phyloP scores from a whole-genome alignment of 441 rosid species.

The Croton setiger region DNA sequence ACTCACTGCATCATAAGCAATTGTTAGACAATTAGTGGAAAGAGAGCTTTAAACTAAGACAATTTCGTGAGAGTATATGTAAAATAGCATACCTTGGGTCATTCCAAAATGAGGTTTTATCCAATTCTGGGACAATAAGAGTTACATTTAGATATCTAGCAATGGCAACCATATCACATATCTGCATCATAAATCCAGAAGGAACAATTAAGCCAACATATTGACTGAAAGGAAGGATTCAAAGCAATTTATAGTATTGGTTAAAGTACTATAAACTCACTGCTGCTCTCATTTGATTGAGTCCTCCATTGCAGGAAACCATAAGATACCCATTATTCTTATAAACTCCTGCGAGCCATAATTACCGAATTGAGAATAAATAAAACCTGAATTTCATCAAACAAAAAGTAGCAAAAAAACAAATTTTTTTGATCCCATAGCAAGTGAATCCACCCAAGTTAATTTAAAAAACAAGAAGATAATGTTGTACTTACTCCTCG shows the following conservation, averaged over 20 bases:
- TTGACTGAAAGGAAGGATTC: neutral
- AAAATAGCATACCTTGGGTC: conserved; percentile 64
- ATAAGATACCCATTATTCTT: conserved; percentile 91
- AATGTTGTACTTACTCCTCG: conserved; percentile 52
- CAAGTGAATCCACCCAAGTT: neutral
- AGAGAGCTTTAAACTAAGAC: neutral
- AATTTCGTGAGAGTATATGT: conserved; percentile 2
- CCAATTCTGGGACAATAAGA: conserved; percentile 83
- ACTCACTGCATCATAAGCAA: conserved; percentile 51
- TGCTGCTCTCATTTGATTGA: conserved; percentile 98
- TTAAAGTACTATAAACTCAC: conserved; percentile 37
- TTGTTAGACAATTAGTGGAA: conserved; percentile 1
- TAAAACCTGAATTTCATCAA: conserved; percentile 2
- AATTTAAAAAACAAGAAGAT: neutral
- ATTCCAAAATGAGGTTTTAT: conserved; percentile 87
- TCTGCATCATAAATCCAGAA: conserved; percentile 38
- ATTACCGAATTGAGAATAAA: conserved; percentile 14
- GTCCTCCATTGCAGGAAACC: conserved; percentile 99
- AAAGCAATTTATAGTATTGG: neutral
- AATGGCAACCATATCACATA: conserved; percentile 91
- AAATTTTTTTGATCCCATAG: neutral
- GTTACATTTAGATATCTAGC: conserved; percentile 82
- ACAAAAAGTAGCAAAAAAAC: neutral
- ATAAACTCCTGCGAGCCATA: conserved; percentile 56
- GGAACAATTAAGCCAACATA: conserved; percentile 4